Conservation (phyloP, 352 stramenopile species). For the Pythium dissimile region DNA sequence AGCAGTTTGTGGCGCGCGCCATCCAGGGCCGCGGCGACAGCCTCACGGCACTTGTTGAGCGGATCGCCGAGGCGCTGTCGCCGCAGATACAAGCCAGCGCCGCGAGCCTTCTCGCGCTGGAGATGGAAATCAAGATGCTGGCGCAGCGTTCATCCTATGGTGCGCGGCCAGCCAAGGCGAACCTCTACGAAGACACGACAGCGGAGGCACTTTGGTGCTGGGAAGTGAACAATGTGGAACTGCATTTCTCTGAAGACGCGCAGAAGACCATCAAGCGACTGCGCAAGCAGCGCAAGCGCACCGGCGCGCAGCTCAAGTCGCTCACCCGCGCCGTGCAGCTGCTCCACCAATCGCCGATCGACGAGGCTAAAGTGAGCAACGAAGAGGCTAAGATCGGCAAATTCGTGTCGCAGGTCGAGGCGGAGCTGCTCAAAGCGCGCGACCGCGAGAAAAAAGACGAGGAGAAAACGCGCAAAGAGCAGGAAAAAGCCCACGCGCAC, state of each 20-base stretch:
- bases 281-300: constrained; percentile 76
- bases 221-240: constrained; percentile 76
- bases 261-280: constrained; percentile 77
- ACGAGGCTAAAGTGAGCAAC: constrained; percentile 75
- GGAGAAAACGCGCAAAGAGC: constrained; percentile 44
- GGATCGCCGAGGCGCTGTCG: neutral
- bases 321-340: constrained; percentile 63
- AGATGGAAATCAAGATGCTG: constrained; percentile 89
- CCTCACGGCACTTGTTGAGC: constrained; percentile 20
- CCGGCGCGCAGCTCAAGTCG: constrained; percentile 68
- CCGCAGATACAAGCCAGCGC: neutral
- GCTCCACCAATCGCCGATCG: constrained; percentile 57
- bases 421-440: constrained; percentile 55
- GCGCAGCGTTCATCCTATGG: constrained; percentile 74
- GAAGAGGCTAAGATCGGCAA: constrained; percentile 82
- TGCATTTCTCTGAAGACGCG: constrained; percentile 61
- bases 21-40: constrained; percentile 28
- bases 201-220: constrained; percentile 76
- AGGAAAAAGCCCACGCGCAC: constrained; percentile 43
- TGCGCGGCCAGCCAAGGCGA: constrained; percentile 56
- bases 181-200: constrained; percentile 80
- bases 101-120: constrained; percentile 33
- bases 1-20: constrained; percentile 23
- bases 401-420: constrained; percentile 62
- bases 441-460: constrained; percentile 31